These are phyloP conservation scores for Eimeria falciformis DNA, from an alignment of 169 alveolate genomes.

Conservation along the genomic window DNA sequence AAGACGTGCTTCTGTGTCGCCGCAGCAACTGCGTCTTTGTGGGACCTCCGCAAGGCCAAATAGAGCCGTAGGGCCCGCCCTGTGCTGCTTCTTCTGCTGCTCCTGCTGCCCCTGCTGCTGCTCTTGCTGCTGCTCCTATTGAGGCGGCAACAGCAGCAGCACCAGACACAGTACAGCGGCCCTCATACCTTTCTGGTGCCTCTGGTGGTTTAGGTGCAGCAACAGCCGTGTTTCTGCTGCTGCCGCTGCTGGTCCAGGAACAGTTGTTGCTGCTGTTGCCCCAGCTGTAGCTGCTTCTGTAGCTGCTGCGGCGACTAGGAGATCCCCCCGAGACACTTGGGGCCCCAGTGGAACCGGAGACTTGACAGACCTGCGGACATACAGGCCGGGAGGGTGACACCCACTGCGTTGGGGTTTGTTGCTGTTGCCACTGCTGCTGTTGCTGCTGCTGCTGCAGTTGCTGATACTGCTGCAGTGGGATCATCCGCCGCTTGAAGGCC, in stretches of 20 bases:
- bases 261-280: constrained; percentile 33
- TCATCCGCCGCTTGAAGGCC: not conserved
- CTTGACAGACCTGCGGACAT: too few species aligned
- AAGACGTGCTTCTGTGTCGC: too few species aligned
- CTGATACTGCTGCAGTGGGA: not conserved
- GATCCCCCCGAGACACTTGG: not conserved
- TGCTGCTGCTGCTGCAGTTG: constrained; percentile 6
- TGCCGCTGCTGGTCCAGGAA: constrained; percentile 1
- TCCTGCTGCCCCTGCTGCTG: constrained; percentile 20
- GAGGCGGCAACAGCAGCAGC: not conserved
- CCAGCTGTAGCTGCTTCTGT: not conserved
- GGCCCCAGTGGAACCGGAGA: too few species aligned
- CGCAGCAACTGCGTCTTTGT: too few species aligned
- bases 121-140: constrained; percentile 12
- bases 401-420: not conserved
- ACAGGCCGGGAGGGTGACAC: too few species aligned
- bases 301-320: constrained; percentile 16
- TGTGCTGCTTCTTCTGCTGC: not conserved
- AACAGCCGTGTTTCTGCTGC: not conserved
- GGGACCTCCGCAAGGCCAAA: too few species aligned
- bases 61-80: too few species aligned
- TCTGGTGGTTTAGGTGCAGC: constrained; percentile 33
- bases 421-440: constrained; percentile 17
- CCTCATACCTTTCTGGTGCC: not conserved
- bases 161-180: not conserved